A percentile compares a stretch with the other conserved stretches of the same genome.
phyloP scores from a whole-genome alignment of 192 early-diverging fungal genomes.

The Coemansia erecta region DNA sequence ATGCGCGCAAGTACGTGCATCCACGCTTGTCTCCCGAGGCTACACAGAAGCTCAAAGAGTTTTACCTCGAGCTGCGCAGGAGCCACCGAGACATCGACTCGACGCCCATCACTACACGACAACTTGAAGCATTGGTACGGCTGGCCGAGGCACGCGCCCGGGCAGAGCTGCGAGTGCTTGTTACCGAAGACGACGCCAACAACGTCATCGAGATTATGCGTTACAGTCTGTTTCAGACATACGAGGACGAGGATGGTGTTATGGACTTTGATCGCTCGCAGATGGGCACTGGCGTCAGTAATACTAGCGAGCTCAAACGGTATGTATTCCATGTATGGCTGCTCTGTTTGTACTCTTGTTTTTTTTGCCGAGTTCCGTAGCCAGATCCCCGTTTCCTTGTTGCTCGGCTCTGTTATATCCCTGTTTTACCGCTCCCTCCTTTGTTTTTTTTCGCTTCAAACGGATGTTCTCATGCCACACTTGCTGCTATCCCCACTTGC shows the following conservation, averaged over 20 bases:
- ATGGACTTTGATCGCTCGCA: constrained; percentile 63
- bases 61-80: constrained; percentile 67
- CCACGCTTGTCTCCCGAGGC: constrained; percentile 66
- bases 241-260: constrained; percentile 57
- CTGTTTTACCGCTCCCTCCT: background rate
- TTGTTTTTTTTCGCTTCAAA: too few relatives aligned
- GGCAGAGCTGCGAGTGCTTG: constrained; percentile 70
- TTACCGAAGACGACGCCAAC: constrained; percentile 66
- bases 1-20: constrained; percentile 75
- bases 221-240: constrained; percentile 60
- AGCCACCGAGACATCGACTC: constrained; percentile 64
- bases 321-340: constrained; percentile 16
- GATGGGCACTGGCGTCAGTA: constrained; percentile 59
- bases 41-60: constrained; percentile 60
- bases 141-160: constrained; percentile 77
- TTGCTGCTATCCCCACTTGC: too few relatives aligned
- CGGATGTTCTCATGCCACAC: too few relatives aligned
- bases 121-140: constrained; percentile 77
- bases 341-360: background rate
- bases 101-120: constrained; percentile 77
- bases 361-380: background rate
- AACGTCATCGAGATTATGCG: constrained; percentile 82
- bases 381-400: background rate
- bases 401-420: background rate
- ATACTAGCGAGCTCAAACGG: constrained; percentile 59